Conservation (phyloP, 116 monocot genomes). For the Phalaenopsis hybrid region DNA sequence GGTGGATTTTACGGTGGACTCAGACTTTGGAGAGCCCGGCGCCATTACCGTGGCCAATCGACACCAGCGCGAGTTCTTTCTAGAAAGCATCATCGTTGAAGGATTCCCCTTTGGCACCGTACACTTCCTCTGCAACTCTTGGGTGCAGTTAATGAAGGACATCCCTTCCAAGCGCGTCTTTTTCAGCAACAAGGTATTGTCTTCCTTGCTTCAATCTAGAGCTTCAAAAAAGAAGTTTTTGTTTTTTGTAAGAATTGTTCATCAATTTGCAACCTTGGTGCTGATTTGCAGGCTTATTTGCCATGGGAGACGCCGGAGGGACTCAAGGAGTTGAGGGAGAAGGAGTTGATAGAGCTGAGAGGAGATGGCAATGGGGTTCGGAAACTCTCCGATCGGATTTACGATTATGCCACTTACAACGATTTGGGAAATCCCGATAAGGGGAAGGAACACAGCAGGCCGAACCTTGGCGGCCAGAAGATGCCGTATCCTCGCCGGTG, state of each 20-base stretch:
- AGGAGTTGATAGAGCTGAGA: conserved; percentile 61
- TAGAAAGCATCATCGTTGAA: conserved; percentile 77
- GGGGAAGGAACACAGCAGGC: conserved; percentile 39
- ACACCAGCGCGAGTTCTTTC: conserved; percentile 76
- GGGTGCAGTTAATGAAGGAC: conserved; percentile 70
- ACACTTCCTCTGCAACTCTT: conserved; percentile 80
- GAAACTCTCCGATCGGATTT: conserved; percentile 62
- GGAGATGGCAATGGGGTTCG: conserved; percentile 64
- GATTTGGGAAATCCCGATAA: conserved; percentile 87
- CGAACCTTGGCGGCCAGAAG: conserved; percentile 59
- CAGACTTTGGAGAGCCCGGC: conserved; percentile 68
- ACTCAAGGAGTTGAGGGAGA: conserved; percentile 56
- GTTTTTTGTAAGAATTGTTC: neutral
- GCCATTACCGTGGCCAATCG: conserved; percentile 64
- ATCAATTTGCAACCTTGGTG: neutral
- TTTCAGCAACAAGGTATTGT: conserved; percentile 67
- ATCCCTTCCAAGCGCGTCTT: conserved; percentile 50
- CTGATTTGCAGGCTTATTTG: conserved; percentile 53
- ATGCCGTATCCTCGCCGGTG: conserved; percentile 75
- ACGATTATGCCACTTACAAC: conserved; percentile 75
- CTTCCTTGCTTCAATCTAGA: neutral
- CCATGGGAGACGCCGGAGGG: conserved; percentile 78
- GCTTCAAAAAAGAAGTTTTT: neutral
- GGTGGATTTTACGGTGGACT: conserved; percentile 61
- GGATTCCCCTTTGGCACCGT: conserved; percentile 55